Base-by-base conservation (phyloP, 2,329 filamentous ascomycete genomes). In the Penicillium sp. region DNA sequence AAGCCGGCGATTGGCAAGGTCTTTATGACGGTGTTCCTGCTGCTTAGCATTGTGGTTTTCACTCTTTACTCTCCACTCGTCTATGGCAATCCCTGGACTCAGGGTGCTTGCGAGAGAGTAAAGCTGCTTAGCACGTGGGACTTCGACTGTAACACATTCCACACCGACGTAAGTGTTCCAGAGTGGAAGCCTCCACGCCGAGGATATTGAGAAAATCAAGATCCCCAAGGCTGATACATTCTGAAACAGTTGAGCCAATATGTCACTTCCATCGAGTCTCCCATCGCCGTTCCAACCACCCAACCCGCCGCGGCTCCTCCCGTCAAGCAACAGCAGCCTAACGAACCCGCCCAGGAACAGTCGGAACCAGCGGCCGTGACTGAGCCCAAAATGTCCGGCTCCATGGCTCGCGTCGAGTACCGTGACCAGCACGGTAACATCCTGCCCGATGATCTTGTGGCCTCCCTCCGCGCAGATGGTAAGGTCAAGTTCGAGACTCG, bases 121-220 rank as follows among this genome's bases (percentile, higher is more conserved):
- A 97, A 97, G 79, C 79, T 99, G 12, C 86, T 97, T 69, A 79
- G 82, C 53, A 87, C 85, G 1, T 99, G 94, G 94, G 94, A 99
- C 71, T 99, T 93, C 83, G 94, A 99, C 74, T 99, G 94, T 82
- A 96, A 95, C 73, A 92, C 84, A 54, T 99, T 99, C 79, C 80
- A 87, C 64, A 86, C 86, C 60, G 85, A 85, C 69, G 92, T 96
- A 85, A 89, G 89, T 87, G 60, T 65, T 63, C 66, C 66, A 54
- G 52, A 61, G 56, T 71, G 63, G 65, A 56, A 56, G 42, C 60
- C 66, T 60, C 63, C 65, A 18, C 64, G 57, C 39, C 64, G 68
- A 59, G 63, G 68, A 45, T 56, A 54, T 55, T 65, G 54, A 63
- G 51, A 41, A 21, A 48, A 54, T 52, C 45, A 44, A 58, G 34